Evolutionary conservation across 2,329 filamentous ascomycete genomes (phyloP).

Genomic region (Triangularia setosa): DNA sequence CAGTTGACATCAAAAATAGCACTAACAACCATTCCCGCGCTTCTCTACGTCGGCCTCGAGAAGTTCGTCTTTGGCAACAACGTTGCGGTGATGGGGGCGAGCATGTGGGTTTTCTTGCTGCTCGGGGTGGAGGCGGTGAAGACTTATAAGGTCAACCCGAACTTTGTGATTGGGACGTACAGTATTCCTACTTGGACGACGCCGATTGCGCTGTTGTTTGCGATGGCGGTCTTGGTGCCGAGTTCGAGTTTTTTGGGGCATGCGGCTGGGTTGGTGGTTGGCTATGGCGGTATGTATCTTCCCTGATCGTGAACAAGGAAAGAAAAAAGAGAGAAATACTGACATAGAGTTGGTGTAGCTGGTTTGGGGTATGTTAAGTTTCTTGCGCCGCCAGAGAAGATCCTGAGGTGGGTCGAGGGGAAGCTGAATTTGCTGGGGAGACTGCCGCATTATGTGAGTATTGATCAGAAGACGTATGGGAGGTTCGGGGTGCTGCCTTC

Average conservation of each 20-base stretch:
- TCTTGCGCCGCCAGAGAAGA: slow-evolving; percentile 83
- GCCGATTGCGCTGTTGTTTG: slow-evolving; percentile 71
- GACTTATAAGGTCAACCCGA: slow-evolving; percentile 76
- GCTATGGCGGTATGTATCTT: slow-evolving; percentile 74
- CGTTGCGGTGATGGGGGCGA: slow-evolving; percentile 74
- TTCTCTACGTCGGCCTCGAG: slow-evolving; percentile 77
- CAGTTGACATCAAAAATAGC: slow-evolving; percentile 42
- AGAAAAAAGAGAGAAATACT: slow-evolving; percentile 15
- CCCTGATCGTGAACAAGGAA: background rate
- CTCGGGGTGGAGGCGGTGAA: slow-evolving; percentile 82
- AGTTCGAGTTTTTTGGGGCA: slow-evolving; percentile 83
- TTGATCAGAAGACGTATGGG: slow-evolving; percentile 94
- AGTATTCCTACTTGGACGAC: slow-evolving; percentile 90
- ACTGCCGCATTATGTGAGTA: slow-evolving; percentile 86
- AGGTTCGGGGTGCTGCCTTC: slow-evolving; percentile 83
- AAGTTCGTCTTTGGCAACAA: slow-evolving; percentile 67
- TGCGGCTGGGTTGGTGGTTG: slow-evolving; percentile 74
- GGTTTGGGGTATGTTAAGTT: slow-evolving; percentile 86
- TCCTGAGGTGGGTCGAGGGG: slow-evolving; percentile 80
- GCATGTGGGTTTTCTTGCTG: slow-evolving; percentile 89
- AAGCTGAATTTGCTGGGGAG: slow-evolving; percentile 81
- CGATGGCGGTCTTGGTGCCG: slow-evolving; percentile 73
- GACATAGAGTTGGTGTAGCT: slow-evolving; percentile 45
- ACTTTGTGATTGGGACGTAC: slow-evolving; percentile 59
- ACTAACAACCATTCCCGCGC: slow-evolving; percentile 75